Evolutionary conservation across 306 rosid genomes (phyloP).

Genomic region (Lathyrus tuberosus): DNA sequence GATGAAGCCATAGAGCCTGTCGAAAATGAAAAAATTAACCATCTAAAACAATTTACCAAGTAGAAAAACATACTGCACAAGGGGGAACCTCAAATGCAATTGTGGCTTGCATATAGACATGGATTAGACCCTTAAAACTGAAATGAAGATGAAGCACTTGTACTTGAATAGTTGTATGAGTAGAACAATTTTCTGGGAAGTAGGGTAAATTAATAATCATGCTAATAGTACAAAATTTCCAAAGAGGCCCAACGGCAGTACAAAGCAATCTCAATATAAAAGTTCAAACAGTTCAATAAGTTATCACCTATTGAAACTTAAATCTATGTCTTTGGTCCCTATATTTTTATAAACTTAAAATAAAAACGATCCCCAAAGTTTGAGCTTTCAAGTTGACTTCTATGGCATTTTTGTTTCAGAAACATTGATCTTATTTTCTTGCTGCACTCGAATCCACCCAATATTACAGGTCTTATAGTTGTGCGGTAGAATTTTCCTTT

Average conservation of each 20-base stretch:
- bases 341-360: background rate
- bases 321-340: background rate
- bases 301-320: background rate
- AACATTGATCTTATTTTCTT: conserved; percentile 1
- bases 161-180: background rate
- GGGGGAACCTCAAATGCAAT: conserved; percentile 23
- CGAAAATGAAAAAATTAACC: conserved; percentile 24
- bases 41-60: background rate
- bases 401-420: background rate
- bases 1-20: conserved; percentile 97
- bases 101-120: conserved; percentile 3
- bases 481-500: background rate
- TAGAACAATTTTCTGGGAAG: conserved; percentile 1
- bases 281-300: background rate
- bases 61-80: conserved; percentile 14
- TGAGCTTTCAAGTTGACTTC: background rate
- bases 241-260: background rate
- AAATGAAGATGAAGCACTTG: conserved; percentile 17
- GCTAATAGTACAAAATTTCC: background rate
- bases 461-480: too few relatives aligned
- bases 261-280: background rate
- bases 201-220: background rate
- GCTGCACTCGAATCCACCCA: too few relatives aligned
- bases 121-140: conserved; percentile 13
- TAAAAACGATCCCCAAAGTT: background rate